These are phyloP conservation scores for Cetraspora pellucida DNA, from an alignment of 192 early-diverging fungal genomes.

Conservation along the genomic window DNA sequence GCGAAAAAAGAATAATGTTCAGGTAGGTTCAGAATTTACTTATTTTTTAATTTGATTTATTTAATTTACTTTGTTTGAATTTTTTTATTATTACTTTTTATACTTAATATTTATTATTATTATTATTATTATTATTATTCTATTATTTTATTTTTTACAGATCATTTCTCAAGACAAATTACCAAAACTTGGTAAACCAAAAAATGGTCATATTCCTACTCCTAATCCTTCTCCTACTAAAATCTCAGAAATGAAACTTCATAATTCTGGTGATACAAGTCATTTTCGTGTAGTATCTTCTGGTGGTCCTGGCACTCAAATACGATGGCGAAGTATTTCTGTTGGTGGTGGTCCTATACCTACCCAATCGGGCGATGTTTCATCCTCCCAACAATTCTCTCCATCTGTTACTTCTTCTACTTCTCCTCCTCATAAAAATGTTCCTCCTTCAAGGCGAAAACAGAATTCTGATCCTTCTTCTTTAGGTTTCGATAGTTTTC, in stretches of 20 bases:
- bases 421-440: background rate
- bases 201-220: conserved; percentile 21
- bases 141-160: background rate
- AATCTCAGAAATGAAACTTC: conserved; percentile 9
- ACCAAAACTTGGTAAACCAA: conserved; percentile 9
- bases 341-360: conserved; percentile 16
- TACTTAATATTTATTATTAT: no score
- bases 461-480: background rate
- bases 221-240: conserved; percentile 29
- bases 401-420: background rate
- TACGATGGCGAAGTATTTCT: conserved; percentile 29
- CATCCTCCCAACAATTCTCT: background rate
- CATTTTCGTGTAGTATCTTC: background rate
- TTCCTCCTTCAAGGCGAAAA: background rate
- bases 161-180: background rate
- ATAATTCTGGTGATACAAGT: background rate
- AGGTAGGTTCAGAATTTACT: background rate
- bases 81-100: no score
- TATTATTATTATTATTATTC: no score
- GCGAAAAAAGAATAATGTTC: conserved; percentile 15
- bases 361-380: no score
- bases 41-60: no score
- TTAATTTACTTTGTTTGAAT: no score
- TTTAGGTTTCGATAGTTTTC: conserved; percentile 15
- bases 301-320: background rate